A percentile compares a stretch with the other conserved stretches of the same genome.
phyloP scores from a whole-genome alignment of 164 flowering plant species.

The Berberis vulgaris region DNA sequence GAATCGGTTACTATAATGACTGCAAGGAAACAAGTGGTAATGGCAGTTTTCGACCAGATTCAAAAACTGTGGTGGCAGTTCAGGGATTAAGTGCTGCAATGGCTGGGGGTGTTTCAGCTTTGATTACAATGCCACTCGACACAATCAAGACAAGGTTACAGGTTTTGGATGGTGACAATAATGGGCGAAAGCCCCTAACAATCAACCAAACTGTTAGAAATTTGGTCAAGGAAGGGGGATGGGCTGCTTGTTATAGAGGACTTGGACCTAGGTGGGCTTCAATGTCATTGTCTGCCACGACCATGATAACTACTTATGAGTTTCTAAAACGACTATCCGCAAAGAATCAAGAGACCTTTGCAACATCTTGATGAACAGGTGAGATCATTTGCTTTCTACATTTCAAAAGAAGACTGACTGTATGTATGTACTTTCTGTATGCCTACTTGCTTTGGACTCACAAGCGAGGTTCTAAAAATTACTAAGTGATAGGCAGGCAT shows the following conservation, averaged over 20 bases:
- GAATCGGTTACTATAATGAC: conserved; percentile 18
- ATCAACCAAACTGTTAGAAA: conserved; percentile 42
- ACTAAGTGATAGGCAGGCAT: too few relatives aligned
- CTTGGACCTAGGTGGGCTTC: conserved; percentile 83
- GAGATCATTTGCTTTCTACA: too few relatives aligned
- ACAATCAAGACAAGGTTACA: conserved; percentile 84
- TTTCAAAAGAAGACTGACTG: too few relatives aligned
- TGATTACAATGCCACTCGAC: conserved; percentile 85
- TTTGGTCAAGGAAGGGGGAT: conserved; percentile 67
- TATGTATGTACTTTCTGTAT: too few relatives aligned
- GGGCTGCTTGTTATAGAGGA: conserved; percentile 72
- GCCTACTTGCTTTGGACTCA: too few relatives aligned
- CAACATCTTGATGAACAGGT: conserved; percentile 4
- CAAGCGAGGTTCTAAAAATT: too few relatives aligned
- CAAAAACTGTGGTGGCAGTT: conserved; percentile 47
- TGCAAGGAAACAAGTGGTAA: background rate
- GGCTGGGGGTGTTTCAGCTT: conserved; percentile 81
- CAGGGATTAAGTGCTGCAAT: conserved; percentile 75
- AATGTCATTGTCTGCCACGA: conserved; percentile 73
- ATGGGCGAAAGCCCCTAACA: conserved; percentile 32
- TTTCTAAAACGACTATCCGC: conserved; percentile 62
- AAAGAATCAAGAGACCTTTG: conserved; percentile 39
- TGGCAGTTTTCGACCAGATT: conserved; percentile 30
- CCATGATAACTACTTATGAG: conserved; percentile 88
- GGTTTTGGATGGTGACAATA: conserved; percentile 64